Base-by-base conservation (phyloP, 1,284 basidiomycete species). In the Stereum hirsutum region DNA sequence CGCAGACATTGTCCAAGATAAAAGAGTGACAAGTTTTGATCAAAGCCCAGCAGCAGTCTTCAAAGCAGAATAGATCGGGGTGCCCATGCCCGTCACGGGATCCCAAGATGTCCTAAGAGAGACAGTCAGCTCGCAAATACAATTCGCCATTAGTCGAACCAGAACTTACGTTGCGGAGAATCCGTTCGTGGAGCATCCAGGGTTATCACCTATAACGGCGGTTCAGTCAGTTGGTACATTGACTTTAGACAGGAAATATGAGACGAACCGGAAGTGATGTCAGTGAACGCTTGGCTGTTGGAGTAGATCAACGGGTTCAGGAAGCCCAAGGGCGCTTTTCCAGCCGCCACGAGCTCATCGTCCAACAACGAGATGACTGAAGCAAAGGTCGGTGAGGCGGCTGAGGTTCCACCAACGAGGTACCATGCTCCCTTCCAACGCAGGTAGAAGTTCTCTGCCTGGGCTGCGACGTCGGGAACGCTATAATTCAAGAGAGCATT, bases 321-420 rank as follows among this genome's bases (percentile, higher is more conserved):
- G 62, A 79, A 81, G 4, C 78, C 77, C 21, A 81, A 63, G 1
- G 74, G 57, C 6, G 66, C 30, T 53, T 73, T 68, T 40, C 70
- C 69, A 20, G 61, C 55, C 0, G 74, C 61, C 30, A 80, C 56
- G 23, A 70, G 70, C 58, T 68, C 69, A 57, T 80, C 76, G 49
- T 79, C 79, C 27, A 81, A 60, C 28, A 80, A 65, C 3, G 77
- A 51, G 48, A 81, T 64, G 21, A 81, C 60, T 19, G 62, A 74
- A 7, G 75, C 75, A 42, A 78, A 71, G 11, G 76, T 77, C 73
- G 76, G 76, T 36, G 69, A 70, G 54, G 72, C 74, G 43, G 72
- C 71, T 49, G 74, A 77, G 14, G 79, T 81, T 14, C 78, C 78
- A 35, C 59, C 70, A 33, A 79, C 75, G 23, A 64, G 69, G 8